Percentiles rank a stretch among this genome's conserved stretches.
phyloP scores from a whole-genome alignment of 331 rosid genomes.

The Erythrophleum ivorense region DNA sequence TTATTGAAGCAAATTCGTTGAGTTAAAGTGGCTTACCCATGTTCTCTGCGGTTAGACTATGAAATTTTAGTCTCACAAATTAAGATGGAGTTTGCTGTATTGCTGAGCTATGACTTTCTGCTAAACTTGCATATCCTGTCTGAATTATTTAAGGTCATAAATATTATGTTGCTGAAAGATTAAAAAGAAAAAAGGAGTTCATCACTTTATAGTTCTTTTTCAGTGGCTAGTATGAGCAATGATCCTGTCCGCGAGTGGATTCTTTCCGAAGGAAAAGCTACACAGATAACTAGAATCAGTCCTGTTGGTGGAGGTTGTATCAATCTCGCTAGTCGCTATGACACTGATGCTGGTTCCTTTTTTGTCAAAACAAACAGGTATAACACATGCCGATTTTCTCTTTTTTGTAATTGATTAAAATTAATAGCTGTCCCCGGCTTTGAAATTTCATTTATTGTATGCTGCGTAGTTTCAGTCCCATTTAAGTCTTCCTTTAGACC shows the following conservation, averaged over 20 bases:
- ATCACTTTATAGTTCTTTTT: slow-evolving; percentile 34
- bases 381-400: neutral
- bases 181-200: neutral
- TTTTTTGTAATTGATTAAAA: neutral
- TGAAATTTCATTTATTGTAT: neutral
- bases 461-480: slow-evolving; percentile 25
- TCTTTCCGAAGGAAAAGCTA: slow-evolving; percentile 82
- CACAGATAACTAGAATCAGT: slow-evolving; percentile 71
- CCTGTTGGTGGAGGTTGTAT: slow-evolving; percentile 97
- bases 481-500: slow-evolving; percentile 9
- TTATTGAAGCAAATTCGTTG: neutral
- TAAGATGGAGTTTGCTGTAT: neutral
- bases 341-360: slow-evolving; percentile 80
- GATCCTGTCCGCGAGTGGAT: slow-evolving; percentile 96
- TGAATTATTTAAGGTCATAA: slow-evolving; percentile 13
- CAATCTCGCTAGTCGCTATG: slow-evolving; percentile 78
- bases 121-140: neutral
- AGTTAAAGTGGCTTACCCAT: neutral
- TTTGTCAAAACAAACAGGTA: slow-evolving; percentile 96
- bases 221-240: slow-evolving; percentile 66
- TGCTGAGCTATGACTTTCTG: slow-evolving; percentile 22
- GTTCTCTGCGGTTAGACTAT: neutral
- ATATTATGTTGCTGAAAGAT: slow-evolving; percentile 1
- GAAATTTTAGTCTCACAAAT: slow-evolving; percentile 3
- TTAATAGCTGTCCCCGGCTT: neutral